Evolutionary conservation across 192 early-diverging fungal species (phyloP), one percentile per base, ranked within the genome.

Genomic region (Pilobolus umbonatus): DNA sequence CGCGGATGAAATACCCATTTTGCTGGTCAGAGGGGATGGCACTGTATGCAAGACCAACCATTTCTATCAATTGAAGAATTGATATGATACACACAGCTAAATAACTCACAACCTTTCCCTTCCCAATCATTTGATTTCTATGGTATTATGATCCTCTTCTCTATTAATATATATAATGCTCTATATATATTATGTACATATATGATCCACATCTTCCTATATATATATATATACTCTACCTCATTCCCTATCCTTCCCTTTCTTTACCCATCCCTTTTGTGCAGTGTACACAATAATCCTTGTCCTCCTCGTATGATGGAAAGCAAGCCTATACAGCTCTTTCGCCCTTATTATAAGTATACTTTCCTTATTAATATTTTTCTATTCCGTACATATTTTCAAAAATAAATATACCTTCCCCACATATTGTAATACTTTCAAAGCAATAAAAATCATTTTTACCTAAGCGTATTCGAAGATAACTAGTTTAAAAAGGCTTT

Each of bases 31-130:
- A 45, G 58, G 56, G 5, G 69, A 74, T 60, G 68, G 71, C 19
- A 66, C 74, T 25, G 56, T 74, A 21, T 68, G 61, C 46, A 70
- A 58, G 26, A 77, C 72, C 9, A 55, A 60, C 45, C 72, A 62
- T 22, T 32, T 57, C 5, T 72, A 72, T 47, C 29, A 25, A 11
- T 71, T 61, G 39, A n/a, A n/a, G n/a, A n/a, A n/a, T n/a, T n/a
- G n/a, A n/a, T 42, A 42, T 17, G 11, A 17, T 17, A 14, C 36
- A 8, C 9, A 14, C 15, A 4, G 15, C 36, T 12, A 38, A 38
- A 38, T 38, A 12, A 38, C 15, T 8, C 36, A 1, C 36, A 10
- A 15, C n/a, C n/a, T 40, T 42, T 42, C 19, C 19, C 19, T 42
- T 42, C 5, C 19, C 5, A 17, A 0, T 26, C 5, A 25, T 1